These are phyloP conservation scores for Cucumis hystrix DNA, from an alignment of 306 rosid genomes.

Conservation along the genomic window DNA sequence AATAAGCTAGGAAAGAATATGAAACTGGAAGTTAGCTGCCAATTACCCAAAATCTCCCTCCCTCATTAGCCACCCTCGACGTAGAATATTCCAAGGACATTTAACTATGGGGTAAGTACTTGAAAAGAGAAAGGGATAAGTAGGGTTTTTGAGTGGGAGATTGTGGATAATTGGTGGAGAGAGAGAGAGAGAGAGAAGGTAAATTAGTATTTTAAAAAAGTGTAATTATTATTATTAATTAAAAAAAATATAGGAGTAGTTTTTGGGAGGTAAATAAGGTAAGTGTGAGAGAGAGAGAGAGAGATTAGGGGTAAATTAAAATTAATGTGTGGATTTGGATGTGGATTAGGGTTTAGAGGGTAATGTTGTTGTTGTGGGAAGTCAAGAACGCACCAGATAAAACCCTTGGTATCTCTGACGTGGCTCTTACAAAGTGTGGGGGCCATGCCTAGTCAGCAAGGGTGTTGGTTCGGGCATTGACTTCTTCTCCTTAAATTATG, in stretches of 20 bases:
- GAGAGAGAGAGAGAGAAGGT: background rate
- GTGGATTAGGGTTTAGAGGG: background rate
- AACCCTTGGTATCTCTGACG: slow-evolving; percentile 39
- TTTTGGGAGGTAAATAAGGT: background rate
- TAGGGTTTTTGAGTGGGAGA: slow-evolving; percentile 9
- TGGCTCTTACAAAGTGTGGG: slow-evolving; percentile 14
- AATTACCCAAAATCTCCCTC: slow-evolving; percentile 9
- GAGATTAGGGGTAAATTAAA: background rate
- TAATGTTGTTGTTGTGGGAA: slow-evolving; percentile 27
- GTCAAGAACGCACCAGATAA: slow-evolving; percentile 99
- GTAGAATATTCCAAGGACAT: background rate
- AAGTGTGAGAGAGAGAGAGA: background rate
- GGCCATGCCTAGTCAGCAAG: slow-evolving; percentile 31
- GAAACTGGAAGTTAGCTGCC: background rate
- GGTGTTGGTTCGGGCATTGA: slow-evolving; percentile 99
- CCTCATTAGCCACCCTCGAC: background rate
- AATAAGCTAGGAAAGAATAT: background rate
- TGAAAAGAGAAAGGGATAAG: background rate
- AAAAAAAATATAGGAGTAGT: background rate
- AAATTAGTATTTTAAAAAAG: background rate
- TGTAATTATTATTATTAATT: background rate
- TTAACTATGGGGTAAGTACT: background rate
- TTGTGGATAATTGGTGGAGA: slow-evolving; percentile 7
- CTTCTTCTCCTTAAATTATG: slow-evolving; percentile 62
- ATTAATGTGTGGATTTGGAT: too few species aligned